A percentile compares a stretch with the other conserved stretches of the same genome.
Evolutionary conservation across 331 rosid genomes (phyloP).

Genomic region (Malus hybrid): DNA sequence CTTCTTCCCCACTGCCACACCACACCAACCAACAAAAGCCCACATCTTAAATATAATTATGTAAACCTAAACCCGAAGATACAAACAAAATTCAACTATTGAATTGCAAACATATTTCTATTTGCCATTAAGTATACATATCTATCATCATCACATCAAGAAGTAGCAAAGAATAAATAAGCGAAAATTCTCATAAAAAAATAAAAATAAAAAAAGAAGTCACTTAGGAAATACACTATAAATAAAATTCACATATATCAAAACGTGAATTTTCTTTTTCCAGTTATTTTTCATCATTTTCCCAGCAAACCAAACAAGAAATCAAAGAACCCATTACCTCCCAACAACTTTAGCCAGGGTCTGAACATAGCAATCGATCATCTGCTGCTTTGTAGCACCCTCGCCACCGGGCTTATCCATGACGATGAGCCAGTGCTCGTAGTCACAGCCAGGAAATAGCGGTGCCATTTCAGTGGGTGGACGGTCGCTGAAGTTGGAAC

Average conservation of each 20-base stretch:
- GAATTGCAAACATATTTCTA: background rate
- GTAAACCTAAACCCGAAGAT: background rate
- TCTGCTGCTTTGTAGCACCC: slow-evolving; percentile 57
- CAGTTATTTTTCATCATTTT: background rate
- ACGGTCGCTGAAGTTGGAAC: slow-evolving; percentile 58
- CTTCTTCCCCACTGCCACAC: slow-evolving; percentile 66
- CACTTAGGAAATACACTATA: too few relatives aligned
- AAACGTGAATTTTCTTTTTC: background rate
- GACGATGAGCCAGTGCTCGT: slow-evolving; percentile 81
- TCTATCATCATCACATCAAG: background rate
- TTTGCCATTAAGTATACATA: background rate
- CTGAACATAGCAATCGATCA: slow-evolving; percentile 64
- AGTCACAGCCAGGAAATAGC: slow-evolving; percentile 84
- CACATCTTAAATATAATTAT: background rate
- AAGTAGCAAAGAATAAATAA: background rate
- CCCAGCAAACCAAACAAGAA: background rate
- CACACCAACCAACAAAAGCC: background rate
- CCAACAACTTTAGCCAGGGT: slow-evolving; percentile 62
- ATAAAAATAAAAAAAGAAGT: background rate
- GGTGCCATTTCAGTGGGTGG: slow-evolving; percentile 92
- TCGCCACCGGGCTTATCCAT: slow-evolving; percentile 80
- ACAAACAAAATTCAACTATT: background rate
- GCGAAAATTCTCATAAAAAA: background rate
- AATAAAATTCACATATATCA: background rate
- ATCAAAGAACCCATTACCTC: slow-evolving; percentile 22